Conservation (phyloP, 345 rosid species). For the Atalantia buxifolia region DNA sequence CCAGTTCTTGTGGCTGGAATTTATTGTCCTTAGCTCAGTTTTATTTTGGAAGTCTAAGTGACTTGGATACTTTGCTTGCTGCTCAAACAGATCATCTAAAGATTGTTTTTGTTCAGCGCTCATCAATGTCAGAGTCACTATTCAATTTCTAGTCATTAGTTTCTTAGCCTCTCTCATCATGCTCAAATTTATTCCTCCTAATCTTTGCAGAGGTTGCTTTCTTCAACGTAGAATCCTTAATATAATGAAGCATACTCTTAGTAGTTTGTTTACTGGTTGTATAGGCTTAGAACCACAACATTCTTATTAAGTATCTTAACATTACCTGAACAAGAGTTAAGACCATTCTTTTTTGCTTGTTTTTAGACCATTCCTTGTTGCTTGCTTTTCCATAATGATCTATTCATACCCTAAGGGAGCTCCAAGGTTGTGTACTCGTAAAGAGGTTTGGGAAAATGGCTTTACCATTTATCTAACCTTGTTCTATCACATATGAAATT, state of each 20-base stretch:
- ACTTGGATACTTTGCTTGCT: background rate
- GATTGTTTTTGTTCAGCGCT: background rate
- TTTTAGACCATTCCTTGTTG: background rate
- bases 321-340: too few relatives aligned
- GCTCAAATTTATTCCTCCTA: background rate
- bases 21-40: background rate
- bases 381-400: background rate
- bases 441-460: background rate
- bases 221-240: background rate
- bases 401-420: background rate
- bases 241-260: background rate
- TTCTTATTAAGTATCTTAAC: background rate
- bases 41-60: background rate
- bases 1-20: background rate
- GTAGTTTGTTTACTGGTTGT: background rate
- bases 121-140: background rate
- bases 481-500: background rate
- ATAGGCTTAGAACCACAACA: background rate
- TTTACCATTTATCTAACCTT: background rate
- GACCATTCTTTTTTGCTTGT: too few relatives aligned
- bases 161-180: background rate
- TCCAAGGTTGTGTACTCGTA: background rate
- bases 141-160: background rate
- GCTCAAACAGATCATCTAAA: background rate
- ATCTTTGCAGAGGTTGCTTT: background rate